These are phyloP conservation scores for Trypethelium eluteriae DNA, from an alignment of 495 filamentous ascomycete genomes.

Conservation along the genomic window DNA sequence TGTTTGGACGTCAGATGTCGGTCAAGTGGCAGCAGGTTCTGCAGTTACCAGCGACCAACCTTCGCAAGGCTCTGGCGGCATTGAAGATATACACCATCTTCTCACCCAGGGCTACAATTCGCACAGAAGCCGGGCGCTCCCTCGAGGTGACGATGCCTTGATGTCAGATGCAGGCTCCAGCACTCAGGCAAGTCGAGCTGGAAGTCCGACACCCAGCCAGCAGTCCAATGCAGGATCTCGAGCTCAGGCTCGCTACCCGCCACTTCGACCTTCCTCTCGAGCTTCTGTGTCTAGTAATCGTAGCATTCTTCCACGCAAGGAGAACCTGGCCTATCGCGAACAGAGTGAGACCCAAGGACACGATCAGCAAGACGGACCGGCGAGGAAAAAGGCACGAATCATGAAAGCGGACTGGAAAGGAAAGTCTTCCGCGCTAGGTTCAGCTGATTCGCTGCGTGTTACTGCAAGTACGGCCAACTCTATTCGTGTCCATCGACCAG, in stretches of 20 bases:
- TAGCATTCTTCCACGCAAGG: conserved; percentile 22
- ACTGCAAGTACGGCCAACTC: conserved; percentile 82
- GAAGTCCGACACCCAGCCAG: conserved; percentile 38
- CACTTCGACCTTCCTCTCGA: conserved; percentile 42
- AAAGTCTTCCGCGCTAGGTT: conserved; percentile 59
- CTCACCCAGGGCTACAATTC: conserved; percentile 16
- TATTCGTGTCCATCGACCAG: conserved; percentile 74
- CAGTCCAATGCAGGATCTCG: conserved; percentile 25
- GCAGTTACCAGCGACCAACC: background rate
- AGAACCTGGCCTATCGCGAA: conserved; percentile 18
- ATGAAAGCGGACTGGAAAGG: conserved; percentile 61
- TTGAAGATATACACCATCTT: conserved; percentile 26
- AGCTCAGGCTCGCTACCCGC: background rate
- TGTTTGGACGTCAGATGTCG: conserved; percentile 47
- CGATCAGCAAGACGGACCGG: conserved; percentile 38
- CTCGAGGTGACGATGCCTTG: conserved; percentile 16
- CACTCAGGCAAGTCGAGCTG: conserved; percentile 30
- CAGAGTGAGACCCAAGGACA: conserved; percentile 7
- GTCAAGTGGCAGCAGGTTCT: background rate
- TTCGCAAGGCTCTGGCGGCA: conserved; percentile 40
- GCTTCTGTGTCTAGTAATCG: conserved; percentile 31
- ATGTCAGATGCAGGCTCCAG: conserved; percentile 22
- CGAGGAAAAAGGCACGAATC: conserved; percentile 66
- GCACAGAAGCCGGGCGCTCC: background rate
- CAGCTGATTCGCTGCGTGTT: conserved; percentile 73